phyloP scores from a whole-genome alignment of 2,329 filamentous ascomycete genomes.

The Epichloe glyceriae region DNA sequence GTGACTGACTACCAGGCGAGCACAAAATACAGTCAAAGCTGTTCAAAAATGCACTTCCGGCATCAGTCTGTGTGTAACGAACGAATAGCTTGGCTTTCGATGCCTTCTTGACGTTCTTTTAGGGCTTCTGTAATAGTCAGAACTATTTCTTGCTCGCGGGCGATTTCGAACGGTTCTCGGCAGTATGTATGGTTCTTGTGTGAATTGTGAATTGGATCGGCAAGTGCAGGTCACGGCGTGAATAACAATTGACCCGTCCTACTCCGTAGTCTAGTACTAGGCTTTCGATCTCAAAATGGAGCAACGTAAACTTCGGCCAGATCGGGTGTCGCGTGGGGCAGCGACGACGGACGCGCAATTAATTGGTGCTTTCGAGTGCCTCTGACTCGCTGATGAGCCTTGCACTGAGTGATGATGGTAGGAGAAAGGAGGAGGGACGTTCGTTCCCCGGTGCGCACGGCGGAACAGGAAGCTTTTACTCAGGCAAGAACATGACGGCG shows the following conservation, averaged over 20 bases:
- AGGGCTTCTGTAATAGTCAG: not conserved
- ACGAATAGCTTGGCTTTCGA: not conserved
- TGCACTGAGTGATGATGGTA: not conserved
- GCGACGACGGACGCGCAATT: not conserved
- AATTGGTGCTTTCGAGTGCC: not conserved
- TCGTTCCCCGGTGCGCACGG: not conserved
- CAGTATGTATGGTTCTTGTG: not conserved
- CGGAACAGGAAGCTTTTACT: not conserved
- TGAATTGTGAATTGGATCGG: not conserved
- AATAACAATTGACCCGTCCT: not conserved
- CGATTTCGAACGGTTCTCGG: not conserved
- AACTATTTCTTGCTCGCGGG: not conserved
- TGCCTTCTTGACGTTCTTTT: not conserved
- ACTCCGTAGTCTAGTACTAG: not conserved
- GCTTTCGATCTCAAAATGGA: not conserved
- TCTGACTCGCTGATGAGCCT: not conserved
- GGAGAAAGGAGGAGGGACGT: not conserved
- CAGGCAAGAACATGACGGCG: constrained; percentile 1
- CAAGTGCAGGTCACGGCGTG: not conserved
- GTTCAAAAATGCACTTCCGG: too few species aligned
- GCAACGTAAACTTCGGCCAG: not conserved
- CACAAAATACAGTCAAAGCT: not conserved
- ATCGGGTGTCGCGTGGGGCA: not conserved
- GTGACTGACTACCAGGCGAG: not conserved
- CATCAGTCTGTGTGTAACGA: not conserved